phyloP scores from a whole-genome alignment of 139 green algal species.

The Volvox africanus region DNA sequence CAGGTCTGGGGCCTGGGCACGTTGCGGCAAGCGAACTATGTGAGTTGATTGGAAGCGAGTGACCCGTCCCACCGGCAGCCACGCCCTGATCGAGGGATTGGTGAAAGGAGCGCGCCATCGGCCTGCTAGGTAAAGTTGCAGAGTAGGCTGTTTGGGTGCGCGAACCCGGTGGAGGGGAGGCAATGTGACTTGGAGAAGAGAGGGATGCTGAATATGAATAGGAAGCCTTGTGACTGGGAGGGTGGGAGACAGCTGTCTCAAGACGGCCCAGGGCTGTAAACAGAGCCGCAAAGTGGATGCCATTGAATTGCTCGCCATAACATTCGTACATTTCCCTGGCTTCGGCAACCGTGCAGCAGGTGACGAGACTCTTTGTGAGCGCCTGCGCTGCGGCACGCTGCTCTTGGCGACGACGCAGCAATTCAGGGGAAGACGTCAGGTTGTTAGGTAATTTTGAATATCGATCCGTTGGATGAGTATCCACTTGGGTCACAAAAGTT shows the following conservation, averaged over 20 bases:
- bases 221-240: neutral
- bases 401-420: neutral
- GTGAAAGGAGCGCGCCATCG: neutral
- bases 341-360: neutral
- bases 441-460: neutral
- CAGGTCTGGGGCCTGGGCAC: no score
- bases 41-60: no score
- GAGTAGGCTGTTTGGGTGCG: no score
- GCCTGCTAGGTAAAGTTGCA: no score
- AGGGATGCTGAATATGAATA: neutral
- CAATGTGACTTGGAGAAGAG: neutral
- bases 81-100: neutral
- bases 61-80: neutral
- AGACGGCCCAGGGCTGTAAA: constrained; percentile 3
- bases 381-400: neutral
- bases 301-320: constrained; percentile 9
- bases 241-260: neutral
- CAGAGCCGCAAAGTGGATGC: constrained; percentile 36
- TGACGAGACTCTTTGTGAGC: neutral
- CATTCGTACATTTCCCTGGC: neutral
- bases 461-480: neutral
- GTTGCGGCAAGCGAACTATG: no score
- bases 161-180: no score
- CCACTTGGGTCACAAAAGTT: neutral
- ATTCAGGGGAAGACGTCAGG: neutral